These are phyloP conservation scores for Melampsora larici-populina DNA, from an alignment of 1,284 basidiomycete genomes.

Conservation along the genomic window DNA sequence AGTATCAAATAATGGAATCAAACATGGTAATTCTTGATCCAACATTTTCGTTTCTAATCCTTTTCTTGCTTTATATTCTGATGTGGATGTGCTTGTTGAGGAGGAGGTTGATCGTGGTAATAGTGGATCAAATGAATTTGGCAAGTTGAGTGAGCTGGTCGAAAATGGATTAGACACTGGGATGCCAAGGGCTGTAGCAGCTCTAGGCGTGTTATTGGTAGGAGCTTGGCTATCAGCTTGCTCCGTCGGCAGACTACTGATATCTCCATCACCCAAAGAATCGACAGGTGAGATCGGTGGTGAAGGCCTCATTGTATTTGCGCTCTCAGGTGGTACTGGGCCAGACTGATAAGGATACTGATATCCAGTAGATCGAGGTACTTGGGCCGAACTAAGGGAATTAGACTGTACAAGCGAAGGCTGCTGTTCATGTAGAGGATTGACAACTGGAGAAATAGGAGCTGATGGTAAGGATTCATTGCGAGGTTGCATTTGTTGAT, in stretches of 20 bases:
- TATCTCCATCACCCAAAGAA: not conserved
- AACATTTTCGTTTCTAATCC: not conserved
- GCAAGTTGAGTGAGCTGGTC: not conserved
- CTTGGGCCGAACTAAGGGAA: not conserved
- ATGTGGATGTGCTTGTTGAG: not conserved
- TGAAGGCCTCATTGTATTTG: not conserved
- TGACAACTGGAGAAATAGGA: not conserved
- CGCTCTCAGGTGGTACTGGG: not conserved
- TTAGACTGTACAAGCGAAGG: not conserved
- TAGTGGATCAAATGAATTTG: not conserved
- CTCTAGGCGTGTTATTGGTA: not conserved
- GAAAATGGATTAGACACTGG: not conserved
- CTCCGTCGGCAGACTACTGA: not conserved
- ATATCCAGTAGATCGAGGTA: not conserved
- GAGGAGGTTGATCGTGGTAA: not conserved
- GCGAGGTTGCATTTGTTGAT: not conserved
- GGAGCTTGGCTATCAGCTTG: not conserved
- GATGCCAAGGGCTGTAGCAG: not conserved
- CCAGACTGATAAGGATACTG: not conserved
- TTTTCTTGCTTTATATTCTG: not conserved
- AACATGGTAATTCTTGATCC: not conserved
- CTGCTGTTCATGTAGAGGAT: not conserved
- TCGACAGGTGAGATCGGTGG: not conserved
- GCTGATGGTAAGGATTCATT: not conserved
- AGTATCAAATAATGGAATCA: conserved; percentile 19